phyloP scores from a whole-genome alignment of 2,329 filamentous ascomycete species.

The Aspergillus tubingensis region DNA sequence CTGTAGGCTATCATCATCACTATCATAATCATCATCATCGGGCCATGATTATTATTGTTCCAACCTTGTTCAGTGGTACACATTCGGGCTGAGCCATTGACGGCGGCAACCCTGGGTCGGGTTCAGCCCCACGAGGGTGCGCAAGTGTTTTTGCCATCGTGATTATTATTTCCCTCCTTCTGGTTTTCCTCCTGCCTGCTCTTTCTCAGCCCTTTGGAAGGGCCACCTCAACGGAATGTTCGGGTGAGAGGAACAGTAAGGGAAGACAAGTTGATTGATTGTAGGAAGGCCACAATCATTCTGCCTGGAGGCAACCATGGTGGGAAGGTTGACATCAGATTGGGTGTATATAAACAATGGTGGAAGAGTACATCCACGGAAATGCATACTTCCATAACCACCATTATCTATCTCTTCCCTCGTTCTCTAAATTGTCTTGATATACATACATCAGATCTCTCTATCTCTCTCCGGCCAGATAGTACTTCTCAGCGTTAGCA shows the following conservation, averaged over 20 bases:
- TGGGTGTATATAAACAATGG: background rate
- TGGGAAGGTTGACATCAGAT: background rate
- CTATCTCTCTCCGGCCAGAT: background rate
- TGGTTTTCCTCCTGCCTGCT: background rate
- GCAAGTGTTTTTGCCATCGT: slow-evolving; percentile 24
- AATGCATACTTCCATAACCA: background rate
- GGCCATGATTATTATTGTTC: background rate
- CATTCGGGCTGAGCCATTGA: slow-evolving; percentile 20
- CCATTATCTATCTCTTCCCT: background rate
- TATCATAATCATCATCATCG: background rate
- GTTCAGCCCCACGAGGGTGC: slow-evolving; percentile 28
- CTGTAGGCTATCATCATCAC: slow-evolving; percentile 2
- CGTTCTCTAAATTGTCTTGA: no score
- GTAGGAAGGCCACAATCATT: slow-evolving; percentile 14
- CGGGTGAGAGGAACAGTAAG: background rate
- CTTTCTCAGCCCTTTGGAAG: background rate
- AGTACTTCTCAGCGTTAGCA: no score
- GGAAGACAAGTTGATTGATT: background rate
- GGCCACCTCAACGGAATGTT: slow-evolving; percentile 12
- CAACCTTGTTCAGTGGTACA: slow-evolving; percentile 21
- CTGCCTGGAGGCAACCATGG: slow-evolving; percentile 20
- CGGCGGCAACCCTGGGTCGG: slow-evolving; percentile 17
- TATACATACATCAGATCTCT: background rate
- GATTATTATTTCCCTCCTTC: background rate
- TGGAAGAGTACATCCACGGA: background rate